phyloP scores from a whole-genome alignment of 495 filamentous ascomycete species.

The Tuber indicum region DNA sequence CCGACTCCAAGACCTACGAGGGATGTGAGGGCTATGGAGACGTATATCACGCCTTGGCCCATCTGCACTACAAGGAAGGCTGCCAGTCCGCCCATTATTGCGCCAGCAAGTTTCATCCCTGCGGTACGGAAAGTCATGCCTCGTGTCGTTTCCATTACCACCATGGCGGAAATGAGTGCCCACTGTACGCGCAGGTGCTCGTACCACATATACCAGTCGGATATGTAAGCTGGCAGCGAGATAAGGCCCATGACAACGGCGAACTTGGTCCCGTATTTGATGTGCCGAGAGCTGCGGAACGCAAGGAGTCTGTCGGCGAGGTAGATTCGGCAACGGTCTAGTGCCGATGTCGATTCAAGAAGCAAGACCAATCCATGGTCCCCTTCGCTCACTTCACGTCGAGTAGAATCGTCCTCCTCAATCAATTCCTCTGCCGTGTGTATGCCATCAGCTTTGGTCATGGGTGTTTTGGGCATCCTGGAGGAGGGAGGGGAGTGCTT shows the following conservation, averaged over 20 bases:
- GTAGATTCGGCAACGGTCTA: conserved; percentile 29
- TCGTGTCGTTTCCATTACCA: conserved; percentile 41
- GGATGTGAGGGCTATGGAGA: conserved; percentile 26
- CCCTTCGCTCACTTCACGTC: conserved; percentile 16
- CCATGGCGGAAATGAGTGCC: conserved; percentile 40
- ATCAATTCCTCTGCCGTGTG: conserved; percentile 8
- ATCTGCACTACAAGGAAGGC: conserved; percentile 34
- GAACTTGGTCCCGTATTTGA: conserved; percentile 40
- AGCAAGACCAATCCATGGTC: conserved; percentile 25
- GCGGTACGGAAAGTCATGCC: conserved; percentile 42
- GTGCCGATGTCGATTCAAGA: conserved; percentile 29
- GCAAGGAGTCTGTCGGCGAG: conserved; percentile 28
- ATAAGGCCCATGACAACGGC: conserved; percentile 39
- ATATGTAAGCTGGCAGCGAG: conserved; percentile 35
- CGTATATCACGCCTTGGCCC: conserved; percentile 17
- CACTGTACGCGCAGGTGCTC: conserved; percentile 36
- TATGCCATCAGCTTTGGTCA: background rate
- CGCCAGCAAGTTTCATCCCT: conserved; percentile 39
- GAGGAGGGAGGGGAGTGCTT: conserved; percentile 1
- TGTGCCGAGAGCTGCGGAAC: conserved; percentile 35
- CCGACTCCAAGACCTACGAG: conserved; percentile 34
- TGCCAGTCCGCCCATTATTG: conserved; percentile 27
- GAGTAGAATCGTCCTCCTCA: conserved; percentile 17
- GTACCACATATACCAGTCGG: conserved; percentile 37
- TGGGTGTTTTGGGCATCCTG: background rate